Conservation (phyloP, 2,329 filamentous ascomycete species). For the Neonectria magnoliae region DNA sequence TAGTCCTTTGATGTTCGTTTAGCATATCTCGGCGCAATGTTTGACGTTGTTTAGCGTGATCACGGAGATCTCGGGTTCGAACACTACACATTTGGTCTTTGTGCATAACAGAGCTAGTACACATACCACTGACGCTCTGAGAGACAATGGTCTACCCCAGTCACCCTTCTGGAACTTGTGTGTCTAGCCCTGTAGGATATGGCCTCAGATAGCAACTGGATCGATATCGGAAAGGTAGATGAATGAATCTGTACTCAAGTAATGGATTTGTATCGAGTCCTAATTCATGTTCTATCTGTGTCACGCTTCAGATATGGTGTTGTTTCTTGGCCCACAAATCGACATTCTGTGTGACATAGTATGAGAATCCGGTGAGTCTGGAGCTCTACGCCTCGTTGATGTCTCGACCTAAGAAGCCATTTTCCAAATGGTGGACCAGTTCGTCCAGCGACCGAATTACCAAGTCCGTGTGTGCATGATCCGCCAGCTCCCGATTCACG, state of each 20-base stretch:
- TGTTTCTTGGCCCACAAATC: neutral
- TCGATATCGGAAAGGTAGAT: conserved; percentile 39
- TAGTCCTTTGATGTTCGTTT: conserved; percentile 37
- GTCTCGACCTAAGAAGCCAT: conserved; percentile 71
- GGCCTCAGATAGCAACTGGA: conserved; percentile 31
- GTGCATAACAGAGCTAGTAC: conserved; percentile 23
- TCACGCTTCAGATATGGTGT: conserved; percentile 6
- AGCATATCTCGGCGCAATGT: conserved; percentile 49
- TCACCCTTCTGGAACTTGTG: conserved; percentile 33
- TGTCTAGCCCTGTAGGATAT: conserved; percentile 34
- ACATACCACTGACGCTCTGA: conserved; percentile 23
- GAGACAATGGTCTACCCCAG: conserved; percentile 30
- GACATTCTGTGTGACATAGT: neutral
- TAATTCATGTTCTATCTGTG: neutral
- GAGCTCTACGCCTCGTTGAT: conserved; percentile 24
- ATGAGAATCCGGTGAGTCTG: neutral
- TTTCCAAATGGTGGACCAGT: conserved; percentile 77
- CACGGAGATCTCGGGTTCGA: conserved; percentile 35
- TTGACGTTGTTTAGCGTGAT: conserved; percentile 38
- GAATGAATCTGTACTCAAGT: conserved; percentile 34
- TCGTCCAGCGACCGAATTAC: conserved; percentile 79
- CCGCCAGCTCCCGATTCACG: conserved; percentile 75
- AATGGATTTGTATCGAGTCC: neutral
- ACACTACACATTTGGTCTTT: conserved; percentile 36
- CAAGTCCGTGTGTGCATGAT: conserved; percentile 81